Evolutionary conservation across 257 asterid species (phyloP).

Genomic region (Verbena officinalis): DNA sequence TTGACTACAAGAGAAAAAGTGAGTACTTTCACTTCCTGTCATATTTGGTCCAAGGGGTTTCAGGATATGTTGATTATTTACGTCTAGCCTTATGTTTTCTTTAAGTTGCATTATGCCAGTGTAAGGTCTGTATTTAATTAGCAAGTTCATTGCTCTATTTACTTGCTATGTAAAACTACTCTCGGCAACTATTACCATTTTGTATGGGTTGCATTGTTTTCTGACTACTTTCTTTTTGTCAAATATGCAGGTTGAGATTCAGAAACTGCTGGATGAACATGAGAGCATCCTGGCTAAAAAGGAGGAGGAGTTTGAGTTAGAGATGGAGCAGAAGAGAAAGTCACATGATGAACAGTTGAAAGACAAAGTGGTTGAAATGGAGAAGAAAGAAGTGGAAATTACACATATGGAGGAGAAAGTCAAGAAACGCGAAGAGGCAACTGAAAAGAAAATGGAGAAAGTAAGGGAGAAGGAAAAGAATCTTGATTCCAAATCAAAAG

Average conservation of each 20-base stretch:
- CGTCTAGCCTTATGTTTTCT: conserved; percentile 6
- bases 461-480: conserved; percentile 72
- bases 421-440: conserved; percentile 76
- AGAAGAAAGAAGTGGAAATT: conserved; percentile 81
- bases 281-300: conserved; percentile 57
- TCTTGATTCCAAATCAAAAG: conserved; percentile 63
- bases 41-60: conserved; percentile 11
- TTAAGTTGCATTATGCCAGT: conserved; percentile 17
- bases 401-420: conserved; percentile 87
- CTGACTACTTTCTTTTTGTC: conserved; percentile 28
- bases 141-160: conserved; percentile 9
- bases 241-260: conserved; percentile 71
- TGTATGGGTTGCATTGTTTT: conserved; percentile 21
- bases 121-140: not conserved
- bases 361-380: conserved; percentile 70
- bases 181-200: not conserved
- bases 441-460: conserved; percentile 78
- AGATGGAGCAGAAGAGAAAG: conserved; percentile 73
- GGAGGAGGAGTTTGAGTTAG: conserved; percentile 74
- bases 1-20: conserved; percentile 74
- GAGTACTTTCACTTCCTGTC: conserved; percentile 36
- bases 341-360: conserved; percentile 65
- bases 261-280: conserved; percentile 89
- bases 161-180: conserved; percentile 10
- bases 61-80: conserved; percentile 6